Evolutionary conservation across 2,329 filamentous ascomycete genomes (phyloP).

Genomic region (Cladosporium sp.): DNA sequence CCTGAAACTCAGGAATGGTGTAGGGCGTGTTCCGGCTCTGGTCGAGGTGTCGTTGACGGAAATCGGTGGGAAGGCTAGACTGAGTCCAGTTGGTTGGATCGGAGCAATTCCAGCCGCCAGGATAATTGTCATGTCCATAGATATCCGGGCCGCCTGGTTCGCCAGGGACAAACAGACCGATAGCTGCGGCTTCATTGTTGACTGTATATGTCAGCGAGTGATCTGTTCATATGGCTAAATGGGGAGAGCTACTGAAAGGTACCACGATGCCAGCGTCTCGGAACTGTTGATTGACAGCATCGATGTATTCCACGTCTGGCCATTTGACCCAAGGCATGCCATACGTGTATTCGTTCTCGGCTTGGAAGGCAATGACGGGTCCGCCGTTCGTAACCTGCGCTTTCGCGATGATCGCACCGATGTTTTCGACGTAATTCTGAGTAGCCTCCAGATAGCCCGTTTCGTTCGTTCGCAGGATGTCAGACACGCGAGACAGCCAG

Average conservation of each 20-base stretch:
- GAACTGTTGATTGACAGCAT: conserved; percentile 65
- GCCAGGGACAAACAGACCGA: conserved; percentile 62
- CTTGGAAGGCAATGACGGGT: conserved; percentile 72
- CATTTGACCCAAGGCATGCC: conserved; percentile 5
- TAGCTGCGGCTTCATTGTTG: conserved; percentile 63
- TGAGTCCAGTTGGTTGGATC: conserved; percentile 60
- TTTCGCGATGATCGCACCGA: conserved; percentile 64
- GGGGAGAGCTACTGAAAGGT: conserved; percentile 44
- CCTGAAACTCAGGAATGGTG: conserved; percentile 54
- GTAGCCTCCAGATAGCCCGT: conserved; percentile 63
- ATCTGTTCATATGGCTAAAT: conserved; percentile 38
- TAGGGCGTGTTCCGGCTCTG: conserved; percentile 65
- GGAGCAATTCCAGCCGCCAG: conserved; percentile 50
- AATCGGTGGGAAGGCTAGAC: conserved; percentile 53
- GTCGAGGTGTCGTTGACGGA: conserved; percentile 49
- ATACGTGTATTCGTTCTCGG: conserved; percentile 73
- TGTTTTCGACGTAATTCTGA: conserved; percentile 59
- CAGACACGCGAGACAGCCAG: conserved; percentile 67
- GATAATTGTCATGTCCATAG: conserved; percentile 65
- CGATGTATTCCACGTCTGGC: conserved; percentile 53
- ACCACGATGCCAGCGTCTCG: conserved; percentile 66
- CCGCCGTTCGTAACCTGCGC: conserved; percentile 80
- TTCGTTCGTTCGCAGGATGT: conserved; percentile 59
- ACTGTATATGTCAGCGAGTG: conserved; percentile 38
- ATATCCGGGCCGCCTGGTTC: conserved; percentile 52